Conservation (phyloP, 768 basidiomycete species). For the Kwoniella sp. region DNA sequence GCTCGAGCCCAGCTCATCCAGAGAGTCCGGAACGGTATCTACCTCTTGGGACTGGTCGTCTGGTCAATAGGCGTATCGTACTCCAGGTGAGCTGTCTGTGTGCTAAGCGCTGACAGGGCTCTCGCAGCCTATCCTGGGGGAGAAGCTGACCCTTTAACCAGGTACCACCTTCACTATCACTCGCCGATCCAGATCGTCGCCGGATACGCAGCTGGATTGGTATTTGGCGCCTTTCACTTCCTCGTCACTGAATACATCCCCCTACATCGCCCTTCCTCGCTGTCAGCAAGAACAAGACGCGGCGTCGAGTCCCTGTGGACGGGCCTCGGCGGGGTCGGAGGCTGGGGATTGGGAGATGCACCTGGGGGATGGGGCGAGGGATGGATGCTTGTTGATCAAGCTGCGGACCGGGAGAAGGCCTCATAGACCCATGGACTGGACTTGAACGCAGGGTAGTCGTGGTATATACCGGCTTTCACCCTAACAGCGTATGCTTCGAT, state of each 20-base stretch:
- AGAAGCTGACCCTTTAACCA: background rate
- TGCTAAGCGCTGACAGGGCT: background rate
- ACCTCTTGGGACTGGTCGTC: conserved; percentile 28
- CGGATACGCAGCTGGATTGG: conserved; percentile 27
- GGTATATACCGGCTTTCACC: too few relatives aligned
- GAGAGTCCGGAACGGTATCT: conserved; percentile 14
- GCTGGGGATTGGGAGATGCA: conserved; percentile 31
- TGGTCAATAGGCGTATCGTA: conserved; percentile 45
- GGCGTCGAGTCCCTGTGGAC: conserved; percentile 23
- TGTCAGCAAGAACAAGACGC: conserved; percentile 10
- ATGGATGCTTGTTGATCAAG: conserved; percentile 15
- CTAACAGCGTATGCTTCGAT: too few relatives aligned
- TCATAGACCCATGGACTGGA: too few relatives aligned
- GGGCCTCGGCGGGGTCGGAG: conserved; percentile 33
- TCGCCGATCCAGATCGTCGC: conserved; percentile 37
- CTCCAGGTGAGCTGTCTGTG: conserved; percentile 27
- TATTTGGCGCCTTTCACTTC: conserved; percentile 25
- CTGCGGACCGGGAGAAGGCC: background rate
- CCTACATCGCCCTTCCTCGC: conserved; percentile 22
- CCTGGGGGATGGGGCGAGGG: conserved; percentile 41
- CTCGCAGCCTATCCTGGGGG: background rate
- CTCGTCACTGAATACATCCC: conserved; percentile 32
- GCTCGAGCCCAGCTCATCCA: conserved; percentile 1
- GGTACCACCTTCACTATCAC: conserved; percentile 46
- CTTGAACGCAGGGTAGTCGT: too few relatives aligned